Conservation (phyloP, 805 yeast species). For the Candida sphagnicola region DNA sequence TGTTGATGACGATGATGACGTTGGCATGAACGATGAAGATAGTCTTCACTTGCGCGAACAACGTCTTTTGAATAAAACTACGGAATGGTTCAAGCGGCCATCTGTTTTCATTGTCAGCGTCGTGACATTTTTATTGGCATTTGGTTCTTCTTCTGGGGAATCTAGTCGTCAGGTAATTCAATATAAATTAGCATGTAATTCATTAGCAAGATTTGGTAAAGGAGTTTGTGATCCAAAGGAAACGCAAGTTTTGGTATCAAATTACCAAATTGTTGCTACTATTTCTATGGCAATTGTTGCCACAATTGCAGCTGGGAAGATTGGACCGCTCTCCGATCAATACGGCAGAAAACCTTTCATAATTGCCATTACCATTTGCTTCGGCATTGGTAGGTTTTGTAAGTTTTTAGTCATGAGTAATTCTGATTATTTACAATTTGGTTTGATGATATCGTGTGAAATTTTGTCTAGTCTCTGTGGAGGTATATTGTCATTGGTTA, state of each 20-base stretch:
- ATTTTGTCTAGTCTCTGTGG: slow-evolving; percentile 57
- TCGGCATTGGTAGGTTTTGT: slow-evolving; percentile 18
- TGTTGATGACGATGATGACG: slow-evolving; percentile 13
- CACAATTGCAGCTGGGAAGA: slow-evolving; percentile 54
- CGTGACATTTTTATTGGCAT: slow-evolving; percentile 37
- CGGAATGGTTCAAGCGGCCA: slow-evolving; percentile 58
- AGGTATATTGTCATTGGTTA: slow-evolving; percentile 51
- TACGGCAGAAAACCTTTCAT: slow-evolving; percentile 32
- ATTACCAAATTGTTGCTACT: slow-evolving; percentile 42
- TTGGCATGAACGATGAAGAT: slow-evolving; percentile 36
- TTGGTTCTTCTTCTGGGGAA: slow-evolving; percentile 36
- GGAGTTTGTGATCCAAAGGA: slow-evolving; percentile 26
- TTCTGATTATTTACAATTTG: slow-evolving; percentile 26
- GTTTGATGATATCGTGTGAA: slow-evolving; percentile 39
- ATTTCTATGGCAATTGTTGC: slow-evolving; percentile 42
- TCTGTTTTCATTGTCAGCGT: slow-evolving; percentile 47
- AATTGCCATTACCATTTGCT: slow-evolving; percentile 12
- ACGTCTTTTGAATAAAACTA: slow-evolving; percentile 35
- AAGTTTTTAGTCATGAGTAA: slow-evolving; percentile 22
- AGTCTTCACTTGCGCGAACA: slow-evolving; percentile 49
- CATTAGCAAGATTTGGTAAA: slow-evolving; percentile 10
- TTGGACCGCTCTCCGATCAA: slow-evolving; percentile 35
- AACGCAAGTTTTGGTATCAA: slow-evolving; percentile 41
- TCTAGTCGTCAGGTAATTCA: slow-evolving; percentile 38
- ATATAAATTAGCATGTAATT: slow-evolving; percentile 27